A percentile compares a stretch with the other conserved stretches of the same genome.
Evolutionary conservation across 192 early-diverging fungal species (phyloP).

Genomic region (Podochytrium sp.): DNA sequence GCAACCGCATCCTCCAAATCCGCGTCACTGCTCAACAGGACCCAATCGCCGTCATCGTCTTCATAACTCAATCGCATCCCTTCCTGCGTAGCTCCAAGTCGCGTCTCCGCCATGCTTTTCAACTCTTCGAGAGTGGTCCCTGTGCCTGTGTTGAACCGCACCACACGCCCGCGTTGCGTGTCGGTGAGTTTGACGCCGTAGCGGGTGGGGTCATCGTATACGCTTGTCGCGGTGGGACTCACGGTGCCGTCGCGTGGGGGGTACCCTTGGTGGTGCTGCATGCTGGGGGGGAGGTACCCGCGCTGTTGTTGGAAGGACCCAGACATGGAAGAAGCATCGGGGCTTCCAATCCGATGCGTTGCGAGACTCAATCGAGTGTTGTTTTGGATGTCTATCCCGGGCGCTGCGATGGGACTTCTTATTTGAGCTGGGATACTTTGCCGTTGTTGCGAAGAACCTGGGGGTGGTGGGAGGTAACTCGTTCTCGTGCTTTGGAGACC

Average conservation of each 20-base stretch:
- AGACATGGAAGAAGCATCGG: background rate
- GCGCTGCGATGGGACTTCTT: background rate
- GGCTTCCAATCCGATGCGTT: background rate
- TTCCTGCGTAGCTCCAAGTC: background rate
- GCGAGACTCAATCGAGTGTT: background rate
- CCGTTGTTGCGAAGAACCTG: background rate
- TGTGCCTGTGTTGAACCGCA: slow-evolving; percentile 33
- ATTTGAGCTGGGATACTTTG: slow-evolving; percentile 13
- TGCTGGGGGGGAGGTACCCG: background rate
- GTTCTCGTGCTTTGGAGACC: background rate
- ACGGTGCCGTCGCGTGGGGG: background rate
- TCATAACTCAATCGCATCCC: slow-evolving; percentile 58
- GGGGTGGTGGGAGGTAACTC: background rate
- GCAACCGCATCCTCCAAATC: slow-evolving; percentile 87
- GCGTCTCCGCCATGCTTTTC: background rate
- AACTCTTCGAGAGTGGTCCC: background rate
- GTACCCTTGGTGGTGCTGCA: background rate
- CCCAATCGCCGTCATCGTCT: slow-evolving; percentile 94
- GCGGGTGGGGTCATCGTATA: background rate
- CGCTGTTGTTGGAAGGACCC: background rate
- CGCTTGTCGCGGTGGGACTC: background rate
- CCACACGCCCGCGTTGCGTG: slow-evolving; percentile 17
- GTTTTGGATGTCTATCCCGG: background rate
- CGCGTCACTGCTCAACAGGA: slow-evolving; percentile 76
- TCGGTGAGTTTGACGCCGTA: slow-evolving; percentile 43